Evolutionary conservation across 805 yeast species (phyloP), one percentile per base, ranked within the genome.

Genomic region (Yarrowia sp.): DNA sequence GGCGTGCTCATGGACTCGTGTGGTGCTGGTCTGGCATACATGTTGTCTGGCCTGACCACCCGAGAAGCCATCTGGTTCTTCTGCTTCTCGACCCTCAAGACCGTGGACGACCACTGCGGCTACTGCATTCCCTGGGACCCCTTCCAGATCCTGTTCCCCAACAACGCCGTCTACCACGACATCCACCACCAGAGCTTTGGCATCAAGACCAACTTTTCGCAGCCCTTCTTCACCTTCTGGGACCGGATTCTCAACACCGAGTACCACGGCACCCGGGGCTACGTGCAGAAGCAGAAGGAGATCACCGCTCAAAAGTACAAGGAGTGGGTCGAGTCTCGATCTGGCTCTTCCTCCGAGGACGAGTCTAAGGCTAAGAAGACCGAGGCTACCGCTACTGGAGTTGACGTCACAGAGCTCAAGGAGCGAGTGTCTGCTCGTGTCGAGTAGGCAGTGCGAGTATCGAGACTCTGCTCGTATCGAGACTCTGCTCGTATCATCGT

Each of bases 91-190:
- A 95, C 99, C 1, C 79, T 95, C 85, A 95, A 95, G 79, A 95
- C 99, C 0, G 97, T 95, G 63, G 98, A 95, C 77, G 99, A 95
- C 78, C 99, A 95, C 79, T 95, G 98, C 79, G 99, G 99, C n/a
- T 95, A 94, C 78, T 87, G 93, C 38, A 82, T 95, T 69, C 98
- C 98, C 15, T 90, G 82, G 77, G 99, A 95, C 78, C 87, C 93
- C 26, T 90, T 95, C 83, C 99, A 95, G 82, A 76, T 87, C 52
- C 69, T 94, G 26, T 95, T 95, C 85, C 98, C 98, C 72, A 95
- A 95, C 81, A 92, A 95, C 77, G 90, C 98, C 14, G 89, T 92
- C 41, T 95, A 92, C 78, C 99, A 95, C 76, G 99, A 95, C 79
- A 93, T 95, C 73, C 99, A 95, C 77, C 99, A 95, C 79, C 99